A percentile compares a stretch with the other conserved stretches of the same genome.
Conservation (phyloP, 2,329 filamentous ascomycete species). For the Hymenoscyphus fraxineus region DNA sequence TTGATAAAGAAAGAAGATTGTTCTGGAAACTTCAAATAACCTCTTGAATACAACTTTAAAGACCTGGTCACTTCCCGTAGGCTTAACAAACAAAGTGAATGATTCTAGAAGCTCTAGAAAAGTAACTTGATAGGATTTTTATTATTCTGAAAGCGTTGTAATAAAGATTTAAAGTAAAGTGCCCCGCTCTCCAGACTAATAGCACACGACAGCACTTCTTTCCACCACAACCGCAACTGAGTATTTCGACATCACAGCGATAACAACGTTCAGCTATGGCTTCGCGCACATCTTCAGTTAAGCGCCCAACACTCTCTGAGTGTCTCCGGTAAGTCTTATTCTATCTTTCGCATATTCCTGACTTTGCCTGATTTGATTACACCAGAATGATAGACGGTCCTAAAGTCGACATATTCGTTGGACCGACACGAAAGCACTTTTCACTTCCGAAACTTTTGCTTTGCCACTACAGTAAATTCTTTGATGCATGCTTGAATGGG, state of each 20-base stretch:
- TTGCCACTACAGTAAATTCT: conserved; percentile 17
- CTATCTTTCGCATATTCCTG: neutral
- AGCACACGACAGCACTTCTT: too few species aligned
- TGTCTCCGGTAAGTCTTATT: neutral
- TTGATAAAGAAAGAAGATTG: too few species aligned
- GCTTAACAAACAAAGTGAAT: too few species aligned
- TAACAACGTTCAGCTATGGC: neutral
- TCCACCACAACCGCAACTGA: too few species aligned
- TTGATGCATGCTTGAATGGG: conserved; percentile 19
- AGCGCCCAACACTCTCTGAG: neutral
- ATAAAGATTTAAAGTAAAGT: too few species aligned
- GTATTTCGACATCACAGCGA: neutral
- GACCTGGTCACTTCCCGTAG: too few species aligned
- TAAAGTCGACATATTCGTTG: conserved; percentile 17
- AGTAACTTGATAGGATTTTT: too few species aligned
- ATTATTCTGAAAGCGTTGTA: too few species aligned
- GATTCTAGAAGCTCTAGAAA: too few species aligned
- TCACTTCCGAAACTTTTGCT: conserved; percentile 17
- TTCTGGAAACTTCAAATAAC: too few species aligned
- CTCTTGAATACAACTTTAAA: too few species aligned
- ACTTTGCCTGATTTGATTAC: neutral
- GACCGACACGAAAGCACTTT: conserved; percentile 16
- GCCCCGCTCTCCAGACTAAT: too few species aligned
- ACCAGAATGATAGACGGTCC: neutral
- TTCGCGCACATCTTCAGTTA: neutral